These are phyloP conservation scores for Triangularia setosa DNA, from an alignment of 2,329 filamentous ascomycete genomes.

Conservation along the genomic window DNA sequence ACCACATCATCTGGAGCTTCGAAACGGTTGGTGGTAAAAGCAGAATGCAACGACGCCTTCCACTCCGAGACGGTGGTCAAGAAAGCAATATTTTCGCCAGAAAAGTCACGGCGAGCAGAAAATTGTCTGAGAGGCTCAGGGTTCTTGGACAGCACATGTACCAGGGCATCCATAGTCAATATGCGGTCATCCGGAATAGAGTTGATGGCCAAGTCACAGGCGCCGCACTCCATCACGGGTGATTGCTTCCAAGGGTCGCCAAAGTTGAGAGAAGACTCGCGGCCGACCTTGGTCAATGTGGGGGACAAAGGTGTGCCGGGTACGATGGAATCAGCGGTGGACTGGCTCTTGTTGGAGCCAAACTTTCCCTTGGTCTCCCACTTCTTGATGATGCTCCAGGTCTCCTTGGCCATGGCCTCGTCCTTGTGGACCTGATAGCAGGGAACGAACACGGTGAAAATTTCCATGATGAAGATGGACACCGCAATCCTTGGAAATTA, in stretches of 20 bases:
- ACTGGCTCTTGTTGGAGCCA: not conserved
- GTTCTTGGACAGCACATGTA: slow-evolving; percentile 57
- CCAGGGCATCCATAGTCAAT: slow-evolving; percentile 58
- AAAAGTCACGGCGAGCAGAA: slow-evolving; percentile 63
- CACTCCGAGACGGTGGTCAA: slow-evolving; percentile 55
- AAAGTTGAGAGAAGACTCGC: not conserved
- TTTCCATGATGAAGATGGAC: slow-evolving; percentile 59
- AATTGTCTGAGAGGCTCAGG: slow-evolving; percentile 59
- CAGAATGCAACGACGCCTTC: slow-evolving; percentile 38
- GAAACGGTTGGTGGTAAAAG: slow-evolving; percentile 17
- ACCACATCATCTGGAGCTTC: slow-evolving; percentile 31
- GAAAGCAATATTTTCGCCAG: slow-evolving; percentile 68
- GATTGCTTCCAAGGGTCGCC: slow-evolving; percentile 34
- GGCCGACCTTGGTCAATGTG: not conserved
- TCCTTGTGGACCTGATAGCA: slow-evolving; percentile 52
- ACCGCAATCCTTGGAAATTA: slow-evolving; percentile 46
- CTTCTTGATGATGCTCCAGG: slow-evolving; percentile 45
- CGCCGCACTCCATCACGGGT: slow-evolving; percentile 35
- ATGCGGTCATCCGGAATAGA: slow-evolving; percentile 39
- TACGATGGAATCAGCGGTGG: slow-evolving; percentile 4
- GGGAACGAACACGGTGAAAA: slow-evolving; percentile 61
- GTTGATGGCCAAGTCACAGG: slow-evolving; percentile 18
- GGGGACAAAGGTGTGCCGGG: not conserved
- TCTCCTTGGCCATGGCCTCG: slow-evolving; percentile 43
- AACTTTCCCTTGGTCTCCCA: slow-evolving; percentile 43